Base-by-base conservation (phyloP, 495 filamentous ascomycete species). In the Achaetomiella virescens region DNA sequence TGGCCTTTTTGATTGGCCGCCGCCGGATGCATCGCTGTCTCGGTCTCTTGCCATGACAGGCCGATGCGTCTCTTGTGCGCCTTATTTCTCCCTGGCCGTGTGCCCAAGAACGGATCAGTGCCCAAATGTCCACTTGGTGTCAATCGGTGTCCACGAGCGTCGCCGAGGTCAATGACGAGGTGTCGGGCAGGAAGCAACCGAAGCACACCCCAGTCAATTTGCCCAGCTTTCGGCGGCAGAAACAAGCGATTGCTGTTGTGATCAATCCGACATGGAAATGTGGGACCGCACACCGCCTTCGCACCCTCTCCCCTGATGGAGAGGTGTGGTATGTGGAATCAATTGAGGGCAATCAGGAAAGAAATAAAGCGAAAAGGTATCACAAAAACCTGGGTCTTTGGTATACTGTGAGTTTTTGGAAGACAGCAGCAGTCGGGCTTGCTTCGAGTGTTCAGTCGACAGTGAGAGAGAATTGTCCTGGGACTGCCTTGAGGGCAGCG, bases 1-100 rank as follows among this genome's bases (percentile, higher is more conserved):
- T 46, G 75, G 68, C 54, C 69, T 65, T 66, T 75, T 76, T 76
- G 75, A 78, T 78, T 78, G 75, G 75, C 63, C 61, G 58, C 64
- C 61, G 62, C 60, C 65, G 60, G 59, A 63, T 52, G 54, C 33
- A 57, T 70, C 66, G 54, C 54, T 60, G 38, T 71, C 66, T 59
- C 60, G 55, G 37, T 70, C 67, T 50, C 50, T 67, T 37, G 61
- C 66, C 66, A 68, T 68, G 43, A 45, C 54, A 43, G 54, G 54
- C 46, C 11, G 15, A 29, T 21, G 43, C 8, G 27, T 9, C 35
- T 10, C 9, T 40, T 14, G 6, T 45, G 41, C 10, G 55, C 42
- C 55, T 37, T 18, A 52, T 57, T 51, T 24, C 38, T 52, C 25
- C 47, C 46, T 17, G 50, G 33, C 1, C 1, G 5, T 6, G 25